Conservation (phyloP, 2,329 filamentous ascomycete genomes). For the Pseudogymnoascus sp. region DNA sequence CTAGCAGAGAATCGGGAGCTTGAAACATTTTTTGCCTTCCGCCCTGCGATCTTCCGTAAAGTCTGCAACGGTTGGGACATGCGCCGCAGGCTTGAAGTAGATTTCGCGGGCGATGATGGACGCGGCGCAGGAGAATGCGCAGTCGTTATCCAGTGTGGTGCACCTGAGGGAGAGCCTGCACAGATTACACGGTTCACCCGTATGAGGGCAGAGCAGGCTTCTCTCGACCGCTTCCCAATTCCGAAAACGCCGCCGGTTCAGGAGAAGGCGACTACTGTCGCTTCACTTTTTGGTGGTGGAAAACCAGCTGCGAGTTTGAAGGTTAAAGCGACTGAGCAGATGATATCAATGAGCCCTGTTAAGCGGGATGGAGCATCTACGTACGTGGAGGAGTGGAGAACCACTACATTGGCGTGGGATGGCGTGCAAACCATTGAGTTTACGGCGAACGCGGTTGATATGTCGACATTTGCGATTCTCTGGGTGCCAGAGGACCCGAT, state of each 20-base stretch:
- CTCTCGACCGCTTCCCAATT: constrained; percentile 23
- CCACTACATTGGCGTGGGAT: constrained; percentile 52
- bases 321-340: constrained; percentile 16
- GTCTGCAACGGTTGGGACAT: constrained; percentile 86
- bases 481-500: constrained; percentile 73
- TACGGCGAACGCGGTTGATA: constrained; percentile 62
- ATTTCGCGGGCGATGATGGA: constrained; percentile 78
- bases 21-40: constrained; percentile 62
- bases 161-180: constrained; percentile 26
- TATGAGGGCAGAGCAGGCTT: constrained; percentile 31
- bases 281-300: constrained; percentile 27
- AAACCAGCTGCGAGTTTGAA: constrained; percentile 20
- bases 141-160: constrained; percentile 63
- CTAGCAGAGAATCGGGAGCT: constrained; percentile 72
- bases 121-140: constrained; percentile 67
- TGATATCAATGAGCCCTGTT: constrained; percentile 19
- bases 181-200: constrained; percentile 50
- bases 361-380: constrained; percentile 25
- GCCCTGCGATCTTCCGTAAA: constrained; percentile 69
- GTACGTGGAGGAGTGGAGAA: constrained; percentile 55
- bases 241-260: constrained; percentile 24
- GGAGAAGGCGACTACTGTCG: constrained; percentile 18
- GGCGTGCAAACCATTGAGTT: constrained; percentile 52
- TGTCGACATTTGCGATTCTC: constrained; percentile 61
- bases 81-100: constrained; percentile 73